Conservation (phyloP, 805 yeast genomes). For the Ogataea paradorogensis region DNA sequence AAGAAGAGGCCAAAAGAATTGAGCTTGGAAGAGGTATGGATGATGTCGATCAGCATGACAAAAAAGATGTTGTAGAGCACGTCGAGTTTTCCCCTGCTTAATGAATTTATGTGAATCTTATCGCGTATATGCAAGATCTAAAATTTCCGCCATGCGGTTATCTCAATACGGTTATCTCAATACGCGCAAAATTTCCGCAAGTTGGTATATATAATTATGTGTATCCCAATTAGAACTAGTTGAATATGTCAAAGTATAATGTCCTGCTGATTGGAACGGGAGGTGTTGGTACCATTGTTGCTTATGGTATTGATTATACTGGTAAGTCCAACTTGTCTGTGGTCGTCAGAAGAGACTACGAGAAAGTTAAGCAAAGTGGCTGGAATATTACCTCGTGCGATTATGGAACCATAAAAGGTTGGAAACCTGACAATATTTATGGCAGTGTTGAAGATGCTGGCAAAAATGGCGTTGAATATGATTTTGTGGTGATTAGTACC, state of each 20-base stretch:
- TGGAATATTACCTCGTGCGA: conserved; percentile 56
- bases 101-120: not conserved
- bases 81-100: not conserved
- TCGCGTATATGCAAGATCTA: not conserved
- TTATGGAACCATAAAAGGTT: conserved; percentile 52
- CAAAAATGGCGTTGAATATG: conserved; percentile 40
- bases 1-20: not conserved
- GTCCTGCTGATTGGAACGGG: conserved; percentile 60
- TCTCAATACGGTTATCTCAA: not conserved
- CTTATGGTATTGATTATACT: conserved; percentile 52
- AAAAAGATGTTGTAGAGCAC: conserved; percentile 1
- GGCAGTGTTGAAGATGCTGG: conserved; percentile 37
- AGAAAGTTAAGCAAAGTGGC: conserved; percentile 47
- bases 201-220: not conserved
- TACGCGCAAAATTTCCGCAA: too few relatives aligned
- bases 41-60: not conserved
- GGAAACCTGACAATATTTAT: conserved; percentile 51
- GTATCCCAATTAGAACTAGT: not conserved
- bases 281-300: conserved; percentile 78
- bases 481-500: conserved; percentile 56
- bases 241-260: conserved; percentile 7
- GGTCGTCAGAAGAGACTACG: conserved; percentile 62
- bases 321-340: conserved; percentile 51
- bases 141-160: not conserved
- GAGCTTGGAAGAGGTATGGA: not conserved